Evolutionary conservation across 495 filamentous ascomycete genomes (phyloP).

Genomic region (Trichocladium antarcticum): DNA sequence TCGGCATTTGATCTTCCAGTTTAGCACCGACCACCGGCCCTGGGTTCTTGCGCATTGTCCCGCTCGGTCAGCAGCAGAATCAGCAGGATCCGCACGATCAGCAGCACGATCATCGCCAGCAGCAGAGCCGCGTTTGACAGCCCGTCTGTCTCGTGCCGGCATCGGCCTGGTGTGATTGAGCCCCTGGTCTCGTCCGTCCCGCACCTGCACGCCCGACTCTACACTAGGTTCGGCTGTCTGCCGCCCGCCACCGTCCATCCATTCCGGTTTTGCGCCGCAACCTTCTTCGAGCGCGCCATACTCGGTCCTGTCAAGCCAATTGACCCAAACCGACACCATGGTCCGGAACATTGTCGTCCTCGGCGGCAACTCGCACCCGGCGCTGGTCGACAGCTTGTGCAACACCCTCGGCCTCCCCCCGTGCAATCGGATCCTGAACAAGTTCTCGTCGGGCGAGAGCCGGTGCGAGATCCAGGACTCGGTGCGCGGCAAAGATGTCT

Average conservation of each 20-base stretch:
- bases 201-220: neutral
- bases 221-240: neutral
- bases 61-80: neutral
- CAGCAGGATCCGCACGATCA: neutral
- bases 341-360: conserved; percentile 95
- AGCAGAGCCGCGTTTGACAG: neutral
- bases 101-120: neutral
- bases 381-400: conserved; percentile 76
- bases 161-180: neutral
- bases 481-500: conserved; percentile 95
- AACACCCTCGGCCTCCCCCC: conserved; percentile 75
- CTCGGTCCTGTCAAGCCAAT: conserved; percentile 23
- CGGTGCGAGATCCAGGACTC: conserved; percentile 91
- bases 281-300: conserved; percentile 4
- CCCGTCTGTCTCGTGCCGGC: neutral
- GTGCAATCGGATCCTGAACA: conserved; percentile 71
- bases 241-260: conserved; percentile 8
- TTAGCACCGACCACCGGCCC: conserved; percentile 5
- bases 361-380: conserved; percentile 86
- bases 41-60: conserved; percentile 1
- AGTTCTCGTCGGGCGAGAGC: conserved; percentile 92
- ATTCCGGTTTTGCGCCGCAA: conserved; percentile 2
- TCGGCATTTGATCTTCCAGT: conserved; percentile 23
- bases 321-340: conserved; percentile 44
- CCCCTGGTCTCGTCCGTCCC: conserved; percentile 3